Base-by-base conservation (phyloP, 1,139 yeast genomes). In the Groenewaldozyma auringiensis region DNA sequence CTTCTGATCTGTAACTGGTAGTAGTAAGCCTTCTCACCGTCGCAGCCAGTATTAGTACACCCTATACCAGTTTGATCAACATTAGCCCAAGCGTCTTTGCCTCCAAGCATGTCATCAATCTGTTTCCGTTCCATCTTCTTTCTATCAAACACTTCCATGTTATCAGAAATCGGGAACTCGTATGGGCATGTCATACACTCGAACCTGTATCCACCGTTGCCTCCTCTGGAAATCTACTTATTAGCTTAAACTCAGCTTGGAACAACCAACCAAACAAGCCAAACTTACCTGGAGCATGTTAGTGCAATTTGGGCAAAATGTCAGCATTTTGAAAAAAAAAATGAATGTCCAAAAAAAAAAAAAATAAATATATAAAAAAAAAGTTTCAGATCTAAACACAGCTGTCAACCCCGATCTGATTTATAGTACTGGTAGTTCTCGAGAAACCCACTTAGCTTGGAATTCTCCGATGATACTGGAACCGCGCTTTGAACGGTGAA, bases 21-120 rank as follows among this genome's bases (percentile, higher is more conserved):
- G 72, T 87, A 92, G 66, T 94, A 92, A 0, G 98, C 99, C 65
- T 87, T 85, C 55, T 79, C 85, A 52, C 84, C 83, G 41, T 88
- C 95, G 70, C 98, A 92, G 1, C 74, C 66, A 52, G 85, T 94
- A 39, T 78, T 72, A 2, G 96, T 96, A 70, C 98, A 92, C 62
- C 92, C 95, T 0, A 92, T 62, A 4, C 60, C 52, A 1, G 74
- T 70, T 50, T 70, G 72, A 62, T 94, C 98, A 27, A 94, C 98
- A 61, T 92, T 89, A 63, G 92, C 98, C 98, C 98, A 92, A 2
- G 97, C 94, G 22, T 96, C 97, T 54, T 82, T 94, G 37, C 96
- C 96, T 49, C 99, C 98, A 22, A 92, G 74, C 9, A 92, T 96
- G 68, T 92, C 98, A 65, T 92, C 99, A 2, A 92, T 94, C 56